Conservation (phyloP, 805 yeast species). For the Maudiozyma serrabonitensis region DNA sequence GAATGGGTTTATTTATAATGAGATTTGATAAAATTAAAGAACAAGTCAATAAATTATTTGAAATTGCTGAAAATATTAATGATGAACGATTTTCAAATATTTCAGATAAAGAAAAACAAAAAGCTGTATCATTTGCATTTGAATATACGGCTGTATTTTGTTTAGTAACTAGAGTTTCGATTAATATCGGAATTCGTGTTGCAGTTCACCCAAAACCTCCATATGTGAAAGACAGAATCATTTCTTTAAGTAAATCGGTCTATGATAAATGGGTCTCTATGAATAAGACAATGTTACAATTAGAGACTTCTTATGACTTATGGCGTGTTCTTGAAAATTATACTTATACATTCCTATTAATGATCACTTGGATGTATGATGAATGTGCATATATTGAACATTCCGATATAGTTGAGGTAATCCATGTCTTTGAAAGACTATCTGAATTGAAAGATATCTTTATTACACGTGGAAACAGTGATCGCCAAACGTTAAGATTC, state of each 20-base stretch:
- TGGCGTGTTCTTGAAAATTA: slow-evolving; percentile 10
- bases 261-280: slow-evolving; percentile 9
- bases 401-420: slow-evolving; percentile 7
- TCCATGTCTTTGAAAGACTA: slow-evolving; percentile 10
- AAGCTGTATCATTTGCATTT: not conserved
- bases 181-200: slow-evolving; percentile 11
- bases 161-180: slow-evolving; percentile 6
- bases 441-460: not conserved
- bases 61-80: slow-evolving; percentile 6
- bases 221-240: slow-evolving; percentile 2
- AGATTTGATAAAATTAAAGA: slow-evolving; percentile 11
- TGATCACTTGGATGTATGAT: slow-evolving; percentile 7
- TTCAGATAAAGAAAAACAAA: not conserved
- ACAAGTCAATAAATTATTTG: slow-evolving; percentile 14
- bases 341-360: slow-evolving; percentile 6
- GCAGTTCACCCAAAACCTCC: slow-evolving; percentile 6
- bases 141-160: not conserved
- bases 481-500: slow-evolving; percentile 4
- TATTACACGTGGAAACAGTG: not conserved
- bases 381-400: not conserved
- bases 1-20: slow-evolving; percentile 6
- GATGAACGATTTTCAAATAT: not conserved
- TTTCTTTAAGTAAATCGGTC: slow-evolving; percentile 1
- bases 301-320: slow-evolving; percentile 12
- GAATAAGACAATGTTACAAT: slow-evolving; percentile 6